Evolutionary conservation across 441 rosid species (phyloP).

Genomic region (Bruguiera hainesii): DNA sequence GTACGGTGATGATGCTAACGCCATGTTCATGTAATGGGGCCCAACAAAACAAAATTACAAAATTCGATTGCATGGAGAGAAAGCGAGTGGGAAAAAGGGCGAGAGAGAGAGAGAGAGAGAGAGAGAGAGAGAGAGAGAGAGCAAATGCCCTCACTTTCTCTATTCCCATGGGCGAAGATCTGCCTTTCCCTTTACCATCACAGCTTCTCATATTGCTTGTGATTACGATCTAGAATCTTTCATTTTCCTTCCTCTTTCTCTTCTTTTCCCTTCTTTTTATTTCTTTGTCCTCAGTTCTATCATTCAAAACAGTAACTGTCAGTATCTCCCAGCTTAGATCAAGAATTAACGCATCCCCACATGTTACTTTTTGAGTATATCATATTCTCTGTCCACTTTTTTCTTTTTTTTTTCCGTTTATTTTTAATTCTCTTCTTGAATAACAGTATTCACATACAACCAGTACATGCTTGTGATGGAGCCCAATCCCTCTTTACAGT

Average conservation of each 20-base stretch:
- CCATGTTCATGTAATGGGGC: constrained; percentile 25
- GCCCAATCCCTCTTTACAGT: too few relatives aligned
- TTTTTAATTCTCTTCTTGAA: not conserved
- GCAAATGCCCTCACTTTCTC: constrained; percentile 64
- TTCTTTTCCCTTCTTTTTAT: constrained; percentile 8
- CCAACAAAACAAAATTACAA: constrained; percentile 9
- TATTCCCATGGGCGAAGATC: constrained; percentile 47
- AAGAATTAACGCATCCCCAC: constrained; percentile 35
- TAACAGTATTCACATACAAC: too few relatives aligned
- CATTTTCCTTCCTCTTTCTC: constrained; percentile 24
- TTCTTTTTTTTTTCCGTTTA: not conserved
- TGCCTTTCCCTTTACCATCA: constrained; percentile 34
- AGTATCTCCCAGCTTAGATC: constrained; percentile 29
- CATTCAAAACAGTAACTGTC: constrained; percentile 19
- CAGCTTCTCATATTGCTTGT: constrained; percentile 49
- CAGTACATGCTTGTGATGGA: too few relatives aligned
- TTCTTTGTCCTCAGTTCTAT: constrained; percentile 17
- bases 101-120: constrained; percentile 34
- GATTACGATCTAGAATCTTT: constrained; percentile 56
- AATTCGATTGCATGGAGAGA: constrained; percentile 24
- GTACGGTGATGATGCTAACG: constrained; percentile 9
- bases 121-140: constrained; percentile 31
- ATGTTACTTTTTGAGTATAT: constrained; percentile 22
- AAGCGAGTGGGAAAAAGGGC: not conserved
- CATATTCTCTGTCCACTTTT: constrained; percentile 8